phyloP scores from a whole-genome alignment of 371 early-diverging fungal species.

The Actinomortierella wolfii region DNA sequence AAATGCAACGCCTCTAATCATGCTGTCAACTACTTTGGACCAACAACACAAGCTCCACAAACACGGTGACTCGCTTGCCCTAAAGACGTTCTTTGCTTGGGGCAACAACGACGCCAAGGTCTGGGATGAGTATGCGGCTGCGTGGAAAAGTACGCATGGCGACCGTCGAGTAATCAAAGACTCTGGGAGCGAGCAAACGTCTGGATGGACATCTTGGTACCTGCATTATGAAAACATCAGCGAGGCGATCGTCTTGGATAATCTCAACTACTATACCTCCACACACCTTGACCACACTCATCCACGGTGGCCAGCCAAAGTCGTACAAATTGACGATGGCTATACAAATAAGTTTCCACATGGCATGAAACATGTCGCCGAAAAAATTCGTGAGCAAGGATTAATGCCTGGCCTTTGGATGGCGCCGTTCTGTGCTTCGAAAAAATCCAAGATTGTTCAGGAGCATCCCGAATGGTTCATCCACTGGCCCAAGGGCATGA shows the following conservation, averaged over 20 bases:
- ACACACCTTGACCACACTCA: background rate
- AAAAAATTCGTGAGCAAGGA: constrained; percentile 49
- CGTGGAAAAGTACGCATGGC: constrained; percentile 37
- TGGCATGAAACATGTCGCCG: constrained; percentile 52
- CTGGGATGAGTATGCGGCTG: constrained; percentile 55
- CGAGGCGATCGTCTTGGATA: constrained; percentile 52
- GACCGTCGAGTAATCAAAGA: constrained; percentile 15
- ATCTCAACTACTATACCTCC: constrained; percentile 45
- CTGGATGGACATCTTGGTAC: constrained; percentile 70
- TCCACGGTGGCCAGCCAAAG: constrained; percentile 52
- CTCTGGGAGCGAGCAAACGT: constrained; percentile 41
- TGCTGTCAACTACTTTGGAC: too few species aligned
- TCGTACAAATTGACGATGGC: constrained; percentile 68
- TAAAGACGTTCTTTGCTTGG: constrained; percentile 31
- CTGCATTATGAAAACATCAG: constrained; percentile 62
- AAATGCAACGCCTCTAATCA: too few species aligned
- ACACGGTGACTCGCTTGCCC: constrained; percentile 9
- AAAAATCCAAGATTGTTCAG: constrained; percentile 50
- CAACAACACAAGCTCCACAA: constrained; percentile 19
- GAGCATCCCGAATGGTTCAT: constrained; percentile 64
- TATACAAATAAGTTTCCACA: constrained; percentile 59
- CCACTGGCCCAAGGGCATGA: constrained; percentile 40
- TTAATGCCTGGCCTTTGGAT: constrained; percentile 63
- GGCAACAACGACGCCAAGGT: constrained; percentile 39
- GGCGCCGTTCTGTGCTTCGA: constrained; percentile 61